Evolutionary conservation across 2,329 filamentous ascomycete genomes (phyloP).

Genomic region (Cladobotryum protrusum): DNA sequence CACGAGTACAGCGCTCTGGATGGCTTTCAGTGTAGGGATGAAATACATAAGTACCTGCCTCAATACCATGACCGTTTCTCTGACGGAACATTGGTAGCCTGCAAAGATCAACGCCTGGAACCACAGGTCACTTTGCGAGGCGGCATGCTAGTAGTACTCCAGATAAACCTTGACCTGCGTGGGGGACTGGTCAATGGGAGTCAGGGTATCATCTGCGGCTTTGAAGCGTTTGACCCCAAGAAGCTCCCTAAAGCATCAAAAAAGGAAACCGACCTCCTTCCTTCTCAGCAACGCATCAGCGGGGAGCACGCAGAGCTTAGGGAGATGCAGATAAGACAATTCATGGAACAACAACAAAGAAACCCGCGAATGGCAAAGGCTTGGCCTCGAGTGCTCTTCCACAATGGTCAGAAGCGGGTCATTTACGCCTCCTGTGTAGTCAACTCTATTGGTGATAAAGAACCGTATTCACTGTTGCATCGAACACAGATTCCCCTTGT

Average conservation of each 20-base stretch:
- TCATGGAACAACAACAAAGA: background rate
- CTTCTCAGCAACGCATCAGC: too few relatives aligned
- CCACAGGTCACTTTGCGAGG: conserved; percentile 9
- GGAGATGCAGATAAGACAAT: background rate
- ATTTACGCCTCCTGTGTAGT: conserved; percentile 48
- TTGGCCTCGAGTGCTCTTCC: conserved; percentile 40
- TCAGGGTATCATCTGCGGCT: conserved; percentile 20
- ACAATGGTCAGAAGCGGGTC: conserved; percentile 37
- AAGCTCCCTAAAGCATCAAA: background rate
- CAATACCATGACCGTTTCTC: background rate
- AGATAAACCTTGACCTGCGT: conserved; percentile 18
- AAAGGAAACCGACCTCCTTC: too few relatives aligned
- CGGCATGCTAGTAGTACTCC: conserved; percentile 20
- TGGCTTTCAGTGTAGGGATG: background rate
- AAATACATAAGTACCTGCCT: background rate
- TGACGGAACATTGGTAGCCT: conserved; percentile 13
- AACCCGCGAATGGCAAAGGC: background rate
- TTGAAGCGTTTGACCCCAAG: conserved; percentile 8
- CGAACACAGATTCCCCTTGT: conserved; percentile 56
- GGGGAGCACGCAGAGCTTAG: too few relatives aligned
- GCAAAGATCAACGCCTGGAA: conserved; percentile 15
- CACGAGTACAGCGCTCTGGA: conserved; percentile 2
- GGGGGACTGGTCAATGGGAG: conserved; percentile 21
- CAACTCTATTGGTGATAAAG: conserved; percentile 38
- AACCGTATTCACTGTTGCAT: conserved; percentile 28